Percentiles rank a stretch among this genome's conserved stretches.
phyloP scores from a whole-genome alignment of 2,329 filamentous ascomycete genomes.

The Lachnellula hyalina region DNA sequence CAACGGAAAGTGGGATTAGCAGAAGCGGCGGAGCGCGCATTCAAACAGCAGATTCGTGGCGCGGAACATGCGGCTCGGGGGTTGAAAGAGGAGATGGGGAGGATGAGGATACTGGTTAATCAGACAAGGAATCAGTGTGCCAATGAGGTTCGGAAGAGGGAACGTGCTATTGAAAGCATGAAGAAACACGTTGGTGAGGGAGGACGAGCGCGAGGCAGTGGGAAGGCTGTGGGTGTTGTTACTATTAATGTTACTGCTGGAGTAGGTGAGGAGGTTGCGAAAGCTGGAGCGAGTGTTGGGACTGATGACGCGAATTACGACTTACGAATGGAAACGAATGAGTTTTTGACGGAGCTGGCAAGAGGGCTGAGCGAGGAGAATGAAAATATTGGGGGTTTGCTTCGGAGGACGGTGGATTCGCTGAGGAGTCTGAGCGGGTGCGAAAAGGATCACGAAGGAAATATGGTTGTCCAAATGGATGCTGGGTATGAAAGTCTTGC shows the following conservation, averaged over 20 bases:
- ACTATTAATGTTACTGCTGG: slow-evolving; percentile 54
- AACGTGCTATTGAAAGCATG: slow-evolving; percentile 80
- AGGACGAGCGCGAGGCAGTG: slow-evolving; percentile 54
- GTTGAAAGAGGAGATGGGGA: slow-evolving; percentile 78
- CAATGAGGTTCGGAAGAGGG: slow-evolving; percentile 85
- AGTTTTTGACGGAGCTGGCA: slow-evolving; percentile 81
- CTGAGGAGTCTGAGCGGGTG: slow-evolving; percentile 66
- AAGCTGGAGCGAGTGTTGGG: slow-evolving; percentile 2
- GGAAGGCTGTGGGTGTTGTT: slow-evolving; percentile 49
- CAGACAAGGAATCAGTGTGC: slow-evolving; percentile 84
- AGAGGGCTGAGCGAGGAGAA: slow-evolving; percentile 88
- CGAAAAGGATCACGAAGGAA: slow-evolving; percentile 33
- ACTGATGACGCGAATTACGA: slow-evolving; percentile 54
- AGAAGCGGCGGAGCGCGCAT: slow-evolving; percentile 65
- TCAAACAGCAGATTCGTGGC: slow-evolving; percentile 64
- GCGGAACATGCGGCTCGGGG: slow-evolving; percentile 69
- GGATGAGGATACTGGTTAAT: slow-evolving; percentile 71
- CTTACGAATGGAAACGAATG: slow-evolving; percentile 80
- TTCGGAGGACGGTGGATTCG: slow-evolving; percentile 65
- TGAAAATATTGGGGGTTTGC: slow-evolving; percentile 68
- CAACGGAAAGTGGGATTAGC: slow-evolving; percentile 51
- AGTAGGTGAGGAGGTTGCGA: slow-evolving; percentile 36
- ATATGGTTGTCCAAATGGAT: slow-evolving; percentile 25
- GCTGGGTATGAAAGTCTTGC: slow-evolving; percentile 59
- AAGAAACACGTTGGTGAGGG: slow-evolving; percentile 80